These are phyloP conservation scores for Byssochlamys sp. DNA, from an alignment of 2,329 filamentous ascomycete genomes.

Conservation along the genomic window DNA sequence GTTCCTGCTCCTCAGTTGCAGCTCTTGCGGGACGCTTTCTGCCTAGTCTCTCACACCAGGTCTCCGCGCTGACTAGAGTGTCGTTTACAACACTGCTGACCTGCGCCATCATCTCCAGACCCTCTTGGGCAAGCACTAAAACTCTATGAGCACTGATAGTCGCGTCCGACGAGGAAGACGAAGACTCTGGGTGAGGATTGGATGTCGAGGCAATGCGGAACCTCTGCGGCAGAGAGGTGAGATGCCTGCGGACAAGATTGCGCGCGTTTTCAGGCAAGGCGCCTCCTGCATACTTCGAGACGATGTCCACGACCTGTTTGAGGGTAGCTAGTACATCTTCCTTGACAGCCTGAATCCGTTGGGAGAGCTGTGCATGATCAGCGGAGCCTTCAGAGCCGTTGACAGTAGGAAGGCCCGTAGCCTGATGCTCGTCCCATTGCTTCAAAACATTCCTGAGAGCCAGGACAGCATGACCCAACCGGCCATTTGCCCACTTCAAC, in stretches of 20 bases:
- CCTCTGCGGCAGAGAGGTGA: slow-evolving; percentile 73
- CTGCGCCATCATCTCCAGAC: slow-evolving; percentile 86
- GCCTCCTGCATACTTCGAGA: slow-evolving; percentile 84
- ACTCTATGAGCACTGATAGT: slow-evolving; percentile 61
- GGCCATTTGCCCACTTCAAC: slow-evolving; percentile 70
- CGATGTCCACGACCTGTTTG: slow-evolving; percentile 70
- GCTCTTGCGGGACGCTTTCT: slow-evolving; percentile 31
- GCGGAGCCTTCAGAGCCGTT: slow-evolving; percentile 19
- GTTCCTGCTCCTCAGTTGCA: slow-evolving; percentile 14
- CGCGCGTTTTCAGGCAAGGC: slow-evolving; percentile 82
- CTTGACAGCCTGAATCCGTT: slow-evolving; percentile 58
- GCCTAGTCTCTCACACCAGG: slow-evolving; percentile 76
- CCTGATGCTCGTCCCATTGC: slow-evolving; percentile 57
- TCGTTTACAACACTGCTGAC: slow-evolving; percentile 80
- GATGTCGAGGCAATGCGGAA: slow-evolving; percentile 63
- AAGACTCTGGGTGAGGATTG: slow-evolving; percentile 23
- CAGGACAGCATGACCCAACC: slow-evolving; percentile 65
- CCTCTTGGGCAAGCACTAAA: slow-evolving; percentile 76
- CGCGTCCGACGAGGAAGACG: slow-evolving; percentile 33
- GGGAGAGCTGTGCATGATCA: slow-evolving; percentile 43
- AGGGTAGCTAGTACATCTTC: slow-evolving; percentile 67
- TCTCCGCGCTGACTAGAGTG: slow-evolving; percentile 80
- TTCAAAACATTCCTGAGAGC: slow-evolving; percentile 67
- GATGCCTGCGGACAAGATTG: slow-evolving; percentile 69
- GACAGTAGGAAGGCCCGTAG: slow-evolving; percentile 11